A percentile compares a stretch with the other conserved stretches of the same genome.
Conservation (phyloP, 495 filamentous ascomycete species). For the Darksidea phi region DNA sequence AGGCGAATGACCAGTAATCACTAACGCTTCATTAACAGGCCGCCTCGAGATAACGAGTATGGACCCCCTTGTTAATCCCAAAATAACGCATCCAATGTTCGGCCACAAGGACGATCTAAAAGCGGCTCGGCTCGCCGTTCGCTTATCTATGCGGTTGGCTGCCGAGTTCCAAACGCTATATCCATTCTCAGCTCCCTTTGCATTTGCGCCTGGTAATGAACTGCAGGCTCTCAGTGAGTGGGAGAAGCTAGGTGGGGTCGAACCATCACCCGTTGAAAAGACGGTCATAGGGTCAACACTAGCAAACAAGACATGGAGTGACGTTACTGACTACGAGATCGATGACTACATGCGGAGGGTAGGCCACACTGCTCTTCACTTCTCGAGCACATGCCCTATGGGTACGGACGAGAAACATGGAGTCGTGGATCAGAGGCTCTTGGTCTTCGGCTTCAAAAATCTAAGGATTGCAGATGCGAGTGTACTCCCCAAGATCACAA, state of each 20-base stretch:
- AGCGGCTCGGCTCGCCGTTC: slow-evolving; percentile 20
- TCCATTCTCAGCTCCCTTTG: slow-evolving; percentile 23
- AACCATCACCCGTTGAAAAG: slow-evolving; percentile 11
- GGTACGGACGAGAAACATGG: slow-evolving; percentile 9
- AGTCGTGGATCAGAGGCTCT: slow-evolving; percentile 17
- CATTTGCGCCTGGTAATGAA: slow-evolving; percentile 25
- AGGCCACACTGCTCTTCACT: slow-evolving; percentile 21
- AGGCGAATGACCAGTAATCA: slow-evolving; percentile 1
- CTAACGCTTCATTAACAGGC: slow-evolving; percentile 13
- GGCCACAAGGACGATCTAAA: slow-evolving; percentile 20
- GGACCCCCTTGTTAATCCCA: slow-evolving; percentile 24
- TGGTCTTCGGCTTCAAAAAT: slow-evolving; percentile 26
- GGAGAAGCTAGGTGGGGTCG: slow-evolving; percentile 14
- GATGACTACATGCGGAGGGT: slow-evolving; percentile 24
- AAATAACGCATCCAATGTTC: slow-evolving; percentile 27
- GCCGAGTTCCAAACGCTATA: slow-evolving; percentile 21
- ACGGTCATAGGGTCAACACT: slow-evolving; percentile 1
- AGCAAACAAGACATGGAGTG: slow-evolving; percentile 18
- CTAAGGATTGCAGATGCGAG: slow-evolving; percentile 22
- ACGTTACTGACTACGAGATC: slow-evolving; percentile 23
- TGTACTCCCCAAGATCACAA: slow-evolving; percentile 20
- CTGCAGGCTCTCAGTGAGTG: slow-evolving; percentile 19
- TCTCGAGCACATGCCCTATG: slow-evolving; percentile 24
- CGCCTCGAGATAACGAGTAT: slow-evolving; percentile 24
- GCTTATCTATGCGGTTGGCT: slow-evolving; percentile 24